Conservation (phyloP, 2,329 filamentous ascomycete genomes). For the Monilinia fructicola region DNA sequence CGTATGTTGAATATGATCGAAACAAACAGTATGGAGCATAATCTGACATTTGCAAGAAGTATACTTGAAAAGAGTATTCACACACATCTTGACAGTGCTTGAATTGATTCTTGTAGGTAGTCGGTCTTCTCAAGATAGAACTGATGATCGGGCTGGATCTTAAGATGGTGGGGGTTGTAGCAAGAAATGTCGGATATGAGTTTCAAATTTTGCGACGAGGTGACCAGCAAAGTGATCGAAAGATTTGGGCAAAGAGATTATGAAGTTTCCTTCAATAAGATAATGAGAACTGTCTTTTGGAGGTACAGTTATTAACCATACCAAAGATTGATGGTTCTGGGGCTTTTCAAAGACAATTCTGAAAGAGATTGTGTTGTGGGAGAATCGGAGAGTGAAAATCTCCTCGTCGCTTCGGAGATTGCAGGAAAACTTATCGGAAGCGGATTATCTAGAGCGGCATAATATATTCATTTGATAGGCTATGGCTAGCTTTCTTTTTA, state of each 20-base stretch:
- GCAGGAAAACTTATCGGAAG: neutral
- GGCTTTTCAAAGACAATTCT: neutral
- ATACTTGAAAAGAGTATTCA: neutral
- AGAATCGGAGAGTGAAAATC: neutral
- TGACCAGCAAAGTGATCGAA: neutral
- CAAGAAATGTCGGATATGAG: neutral
- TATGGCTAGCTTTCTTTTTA: neutral
- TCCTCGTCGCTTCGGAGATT: neutral
- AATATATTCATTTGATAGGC: neutral
- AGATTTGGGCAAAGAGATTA: neutral
- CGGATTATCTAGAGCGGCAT: neutral
- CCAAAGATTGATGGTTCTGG: neutral
- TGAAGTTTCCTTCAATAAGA: neutral
- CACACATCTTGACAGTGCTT: neutral
- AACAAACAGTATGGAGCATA: slow-evolving; percentile 13
- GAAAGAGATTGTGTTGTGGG: neutral
- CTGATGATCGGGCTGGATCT: too few species aligned
- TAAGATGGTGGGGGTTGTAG: too few species aligned
- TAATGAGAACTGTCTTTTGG: neutral
- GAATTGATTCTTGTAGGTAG: too few species aligned
- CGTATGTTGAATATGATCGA: slow-evolving; percentile 4
- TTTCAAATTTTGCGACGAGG: neutral
- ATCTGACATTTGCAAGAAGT: neutral
- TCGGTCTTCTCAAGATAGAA: neutral
- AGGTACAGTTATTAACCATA: neutral